Percentiles rank a stretch among this genome's conserved stretches.
Evolutionary conservation across 2,329 filamentous ascomycete species (phyloP).

Genomic region (Cladosporium sp.): DNA sequence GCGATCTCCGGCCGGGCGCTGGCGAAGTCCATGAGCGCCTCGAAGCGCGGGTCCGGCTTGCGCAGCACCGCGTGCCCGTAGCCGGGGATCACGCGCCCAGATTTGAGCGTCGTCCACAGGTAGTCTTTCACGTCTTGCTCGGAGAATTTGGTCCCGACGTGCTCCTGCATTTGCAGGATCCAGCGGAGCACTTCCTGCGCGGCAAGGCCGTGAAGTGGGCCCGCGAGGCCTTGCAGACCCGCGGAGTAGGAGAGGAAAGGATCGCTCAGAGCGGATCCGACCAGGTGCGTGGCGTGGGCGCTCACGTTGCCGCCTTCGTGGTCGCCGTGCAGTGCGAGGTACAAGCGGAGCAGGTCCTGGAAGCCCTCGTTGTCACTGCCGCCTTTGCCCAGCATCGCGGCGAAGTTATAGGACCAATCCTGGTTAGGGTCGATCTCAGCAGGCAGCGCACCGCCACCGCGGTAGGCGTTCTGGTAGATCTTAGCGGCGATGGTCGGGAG

Average conservation of each 20-base stretch:
- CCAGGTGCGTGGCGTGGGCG: slow-evolving; percentile 89
- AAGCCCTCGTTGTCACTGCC: slow-evolving; percentile 87
- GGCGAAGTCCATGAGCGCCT: slow-evolving; percentile 95
- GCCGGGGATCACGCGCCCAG: slow-evolving; percentile 87
- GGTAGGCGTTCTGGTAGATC: slow-evolving; percentile 91
- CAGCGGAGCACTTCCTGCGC: slow-evolving; percentile 96
- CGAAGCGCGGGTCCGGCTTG: slow-evolving; percentile 94
- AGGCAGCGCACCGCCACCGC: slow-evolving; percentile 67
- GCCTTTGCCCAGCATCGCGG: slow-evolving; percentile 87
- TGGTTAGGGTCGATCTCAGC: slow-evolving; percentile 74
- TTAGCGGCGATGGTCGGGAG: slow-evolving; percentile 94
- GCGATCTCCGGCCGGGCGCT: slow-evolving; percentile 79
- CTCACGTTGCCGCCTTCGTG: slow-evolving; percentile 98
- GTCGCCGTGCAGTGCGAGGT: slow-evolving; percentile 94
- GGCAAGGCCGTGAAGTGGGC: slow-evolving; percentile 88
- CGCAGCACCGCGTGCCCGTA: slow-evolving; percentile 95
- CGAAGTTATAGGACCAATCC: slow-evolving; percentile 99
- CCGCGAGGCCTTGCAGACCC: slow-evolving; percentile 89
- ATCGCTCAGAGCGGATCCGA: slow-evolving; percentile 90
- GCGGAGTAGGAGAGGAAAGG: slow-evolving; percentile 96
- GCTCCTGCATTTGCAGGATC: slow-evolving; percentile 92
- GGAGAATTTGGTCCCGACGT: slow-evolving; percentile 72
- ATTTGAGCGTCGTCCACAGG: slow-evolving; percentile 89
- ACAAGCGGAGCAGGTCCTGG: slow-evolving; percentile 89
- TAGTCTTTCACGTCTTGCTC: slow-evolving; percentile 83